Percentiles rank a stretch among this genome's conserved stretches.
Conservation (phyloP, 2,329 filamentous ascomycete genomes). For the Aureobasidium sp. region DNA sequence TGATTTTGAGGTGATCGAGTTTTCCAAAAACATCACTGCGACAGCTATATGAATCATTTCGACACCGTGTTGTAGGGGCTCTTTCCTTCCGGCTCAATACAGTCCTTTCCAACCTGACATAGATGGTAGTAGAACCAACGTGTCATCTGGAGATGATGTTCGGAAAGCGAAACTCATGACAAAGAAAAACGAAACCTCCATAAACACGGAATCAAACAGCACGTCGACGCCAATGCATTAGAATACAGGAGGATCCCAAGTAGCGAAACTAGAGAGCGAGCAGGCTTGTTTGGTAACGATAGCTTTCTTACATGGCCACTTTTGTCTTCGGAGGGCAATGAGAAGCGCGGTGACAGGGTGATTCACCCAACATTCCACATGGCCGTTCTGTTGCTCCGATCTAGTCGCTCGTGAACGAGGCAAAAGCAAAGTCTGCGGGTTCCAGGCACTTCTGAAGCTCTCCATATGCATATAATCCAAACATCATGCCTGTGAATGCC, state of each 20-base stretch:
- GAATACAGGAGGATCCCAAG: background rate
- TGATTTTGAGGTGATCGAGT: background rate
- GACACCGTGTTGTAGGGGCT: background rate
- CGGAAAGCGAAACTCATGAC: background rate
- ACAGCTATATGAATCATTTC: background rate
- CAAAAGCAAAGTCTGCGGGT: slow-evolving; percentile 33
- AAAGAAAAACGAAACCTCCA: background rate
- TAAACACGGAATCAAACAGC: background rate
- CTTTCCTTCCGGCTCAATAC: background rate
- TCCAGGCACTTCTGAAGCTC: slow-evolving; percentile 32
- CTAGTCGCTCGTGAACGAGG: background rate
- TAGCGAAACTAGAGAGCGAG: background rate
- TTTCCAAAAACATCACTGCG: background rate
- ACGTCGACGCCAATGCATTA: background rate
- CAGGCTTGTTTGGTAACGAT: background rate
- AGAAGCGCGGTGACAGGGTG: background rate
- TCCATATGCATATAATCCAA: slow-evolving; percentile 40
- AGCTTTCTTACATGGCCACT: background rate
- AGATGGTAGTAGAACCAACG: background rate
- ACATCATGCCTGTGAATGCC: slow-evolving; percentile 39
- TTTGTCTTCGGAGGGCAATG: background rate
- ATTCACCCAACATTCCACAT: background rate
- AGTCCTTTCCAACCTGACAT: background rate
- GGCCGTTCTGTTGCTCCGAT: background rate
- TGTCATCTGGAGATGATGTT: background rate